Base-by-base conservation (phyloP, 1,139 yeast genomes). In the Candida labiduridarum region DNA sequence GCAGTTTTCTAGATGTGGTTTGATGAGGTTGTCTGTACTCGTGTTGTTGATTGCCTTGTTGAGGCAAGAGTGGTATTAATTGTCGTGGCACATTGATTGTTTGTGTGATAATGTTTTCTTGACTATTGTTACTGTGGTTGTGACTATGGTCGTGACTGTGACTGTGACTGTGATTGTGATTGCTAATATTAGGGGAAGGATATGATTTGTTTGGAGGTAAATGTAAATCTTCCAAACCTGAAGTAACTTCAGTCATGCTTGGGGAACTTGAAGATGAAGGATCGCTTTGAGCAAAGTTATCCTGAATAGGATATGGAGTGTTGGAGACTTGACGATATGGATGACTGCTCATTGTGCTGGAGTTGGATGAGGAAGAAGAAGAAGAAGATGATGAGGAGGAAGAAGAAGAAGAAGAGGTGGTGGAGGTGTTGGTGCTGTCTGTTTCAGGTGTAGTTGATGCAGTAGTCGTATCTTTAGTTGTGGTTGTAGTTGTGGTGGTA, bases 221-320 rank as follows among this genome's bases (percentile, higher is more conserved):
- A 46, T 50, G 56, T 38, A 55, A 50, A 22, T 53, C 59, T 31
- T 52, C 55, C 48, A 56, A 41, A 11, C 54, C 56, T 3, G 48
- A n/a, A 30, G 53, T 49, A 16, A 49, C 49, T 31, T 56, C 53
- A 19, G 51, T 46, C 48, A 51, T 48, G 42, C 52, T 46, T 19
- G 55, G 55, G 7, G 48, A 45, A 35, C 49, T 42, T 33, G 50
- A 43, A 10, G 53, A 46, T 7, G 47, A 40, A 16, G 40, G 31
- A 36, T 29, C 42, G 47, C 51, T 50, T 29, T 43, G 44, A 12
- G 30, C 42, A n/a, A 49, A 47, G 14, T 27, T 40, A 19, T 53
- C 58, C 45, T 57, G 60, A 8, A 63, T 54, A 2, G 72, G 71
- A 49, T 68, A 66, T n/a, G 71, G 69, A 12, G 65, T 61, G 16